Evolutionary conservation across 2,329 filamentous ascomycete genomes (phyloP).

Genomic region (Lecanicillium sp.): DNA sequence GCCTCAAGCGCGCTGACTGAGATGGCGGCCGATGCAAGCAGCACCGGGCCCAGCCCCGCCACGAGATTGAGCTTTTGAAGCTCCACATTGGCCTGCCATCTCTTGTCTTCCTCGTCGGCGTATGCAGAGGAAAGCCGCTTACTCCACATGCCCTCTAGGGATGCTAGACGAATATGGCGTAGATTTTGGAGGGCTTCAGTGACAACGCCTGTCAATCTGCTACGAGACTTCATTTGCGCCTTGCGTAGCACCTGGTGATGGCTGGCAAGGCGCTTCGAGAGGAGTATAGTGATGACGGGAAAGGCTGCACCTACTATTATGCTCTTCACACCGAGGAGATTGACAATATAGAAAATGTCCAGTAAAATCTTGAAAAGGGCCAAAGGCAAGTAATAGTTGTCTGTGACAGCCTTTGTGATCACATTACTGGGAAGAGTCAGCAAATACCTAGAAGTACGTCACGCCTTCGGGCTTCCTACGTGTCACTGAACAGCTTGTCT

Average conservation of each 20-base stretch:
- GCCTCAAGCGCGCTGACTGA: constrained; percentile 4
- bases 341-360: background rate
- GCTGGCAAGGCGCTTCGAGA: no score
- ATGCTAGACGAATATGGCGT: constrained; percentile 9
- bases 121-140: background rate
- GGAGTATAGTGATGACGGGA: no score
- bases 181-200: constrained; percentile 7
- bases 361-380: background rate
- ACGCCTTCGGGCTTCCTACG: no score
- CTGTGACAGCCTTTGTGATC: no score
- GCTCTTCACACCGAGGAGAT: background rate
- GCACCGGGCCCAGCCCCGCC: constrained; percentile 5
- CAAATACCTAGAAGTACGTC: no score
- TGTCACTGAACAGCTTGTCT: constrained; percentile 1
- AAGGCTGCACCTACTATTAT: background rate
- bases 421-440: no score
- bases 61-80: constrained; percentile 4
- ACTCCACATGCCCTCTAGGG: constrained; percentile 7
- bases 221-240: no score
- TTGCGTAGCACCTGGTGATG: no score
- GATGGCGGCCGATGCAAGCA: constrained; percentile 5
- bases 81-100: constrained; percentile 2
- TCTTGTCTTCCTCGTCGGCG: constrained; percentile 4
- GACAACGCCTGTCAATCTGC: no score
- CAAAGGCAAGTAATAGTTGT: background rate